Evolutionary conservation across 1,284 basidiomycete genomes (phyloP).

Genomic region (Mycena sp.): DNA sequence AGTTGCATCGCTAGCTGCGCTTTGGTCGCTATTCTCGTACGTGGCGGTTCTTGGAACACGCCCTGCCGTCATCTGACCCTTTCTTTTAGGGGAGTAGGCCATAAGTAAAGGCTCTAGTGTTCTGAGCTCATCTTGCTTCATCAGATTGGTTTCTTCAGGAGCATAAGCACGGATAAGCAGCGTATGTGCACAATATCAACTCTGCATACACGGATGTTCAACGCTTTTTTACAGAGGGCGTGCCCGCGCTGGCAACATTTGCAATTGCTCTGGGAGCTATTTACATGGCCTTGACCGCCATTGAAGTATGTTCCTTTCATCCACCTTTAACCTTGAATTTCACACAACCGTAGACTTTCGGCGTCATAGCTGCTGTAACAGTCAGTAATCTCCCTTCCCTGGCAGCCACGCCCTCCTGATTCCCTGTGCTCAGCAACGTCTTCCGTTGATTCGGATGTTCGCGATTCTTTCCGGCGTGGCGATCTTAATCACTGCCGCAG

Average conservation of each 20-base stretch:
- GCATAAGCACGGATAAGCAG: conserved; percentile 55
- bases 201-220: background rate
- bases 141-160: conserved; percentile 66
- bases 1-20: conserved; percentile 46
- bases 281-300: conserved; percentile 58
- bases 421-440: conserved; percentile 62
- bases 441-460: conserved; percentile 63
- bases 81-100: conserved; percentile 59
- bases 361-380: conserved; percentile 58
- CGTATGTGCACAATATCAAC: conserved; percentile 48
- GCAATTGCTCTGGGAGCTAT: conserved; percentile 69
- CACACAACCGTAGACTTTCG: conserved; percentile 48
- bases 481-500: conserved; percentile 59
- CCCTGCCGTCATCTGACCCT: conserved; percentile 15
- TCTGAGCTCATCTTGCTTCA: background rate
- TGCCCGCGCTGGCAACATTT: conserved; percentile 61
- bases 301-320: conserved; percentile 52
- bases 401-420: background rate
- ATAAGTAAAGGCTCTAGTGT: background rate
- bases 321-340: background rate
- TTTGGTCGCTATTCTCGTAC: conserved; percentile 73
- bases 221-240: conserved; percentile 49
- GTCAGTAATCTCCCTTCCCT: conserved; percentile 52
- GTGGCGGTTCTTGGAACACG: conserved; percentile 36
- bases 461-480: conserved; percentile 62